phyloP scores from a whole-genome alignment of 306 rosid species.

The Dicorynia guianensis region DNA sequence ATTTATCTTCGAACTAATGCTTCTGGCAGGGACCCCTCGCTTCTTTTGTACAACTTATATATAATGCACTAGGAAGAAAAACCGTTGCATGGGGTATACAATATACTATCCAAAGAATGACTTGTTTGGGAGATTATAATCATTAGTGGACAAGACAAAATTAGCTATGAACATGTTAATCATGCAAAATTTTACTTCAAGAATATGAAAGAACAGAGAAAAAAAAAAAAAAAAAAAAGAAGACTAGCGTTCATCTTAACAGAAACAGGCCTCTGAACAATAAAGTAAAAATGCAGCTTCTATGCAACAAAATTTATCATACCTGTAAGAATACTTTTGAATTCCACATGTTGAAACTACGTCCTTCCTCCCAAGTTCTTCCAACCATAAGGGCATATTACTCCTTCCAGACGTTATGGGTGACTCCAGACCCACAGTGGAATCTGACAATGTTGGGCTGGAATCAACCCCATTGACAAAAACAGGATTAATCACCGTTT shows the following conservation, averaged over 20 bases:
- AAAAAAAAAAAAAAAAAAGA: not conserved
- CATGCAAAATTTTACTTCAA: not conserved
- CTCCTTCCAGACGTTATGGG: constrained; percentile 80
- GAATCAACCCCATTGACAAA: constrained; percentile 61
- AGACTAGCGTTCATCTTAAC: not conserved
- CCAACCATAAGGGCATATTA: constrained; percentile 74
- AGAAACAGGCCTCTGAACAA: constrained; percentile 11
- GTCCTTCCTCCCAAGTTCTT: constrained; percentile 73
- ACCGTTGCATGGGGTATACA: not conserved
- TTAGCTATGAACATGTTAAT: not conserved
- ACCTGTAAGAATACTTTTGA: constrained; percentile 92
- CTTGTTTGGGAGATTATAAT: too few relatives aligned
- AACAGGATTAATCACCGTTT: constrained; percentile 57
- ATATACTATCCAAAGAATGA: not conserved
- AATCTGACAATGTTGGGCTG: constrained; percentile 63
- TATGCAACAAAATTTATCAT: constrained; percentile 41
- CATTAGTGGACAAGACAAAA: not conserved
- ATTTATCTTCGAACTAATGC: too few relatives aligned
- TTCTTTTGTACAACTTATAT: not conserved
- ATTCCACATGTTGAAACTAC: constrained; percentile 86
- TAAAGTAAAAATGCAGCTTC: not conserved
- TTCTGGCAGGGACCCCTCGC: not conserved
- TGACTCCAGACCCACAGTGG: constrained; percentile 73
- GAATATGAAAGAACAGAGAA: too few relatives aligned
- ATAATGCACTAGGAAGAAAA: not conserved